Percentiles rank a stretch among this genome's conserved stretches.
Evolutionary conservation across 2,329 filamentous ascomycete genomes (phyloP).

Genomic region (Akanthomyces dipterigenus): DNA sequence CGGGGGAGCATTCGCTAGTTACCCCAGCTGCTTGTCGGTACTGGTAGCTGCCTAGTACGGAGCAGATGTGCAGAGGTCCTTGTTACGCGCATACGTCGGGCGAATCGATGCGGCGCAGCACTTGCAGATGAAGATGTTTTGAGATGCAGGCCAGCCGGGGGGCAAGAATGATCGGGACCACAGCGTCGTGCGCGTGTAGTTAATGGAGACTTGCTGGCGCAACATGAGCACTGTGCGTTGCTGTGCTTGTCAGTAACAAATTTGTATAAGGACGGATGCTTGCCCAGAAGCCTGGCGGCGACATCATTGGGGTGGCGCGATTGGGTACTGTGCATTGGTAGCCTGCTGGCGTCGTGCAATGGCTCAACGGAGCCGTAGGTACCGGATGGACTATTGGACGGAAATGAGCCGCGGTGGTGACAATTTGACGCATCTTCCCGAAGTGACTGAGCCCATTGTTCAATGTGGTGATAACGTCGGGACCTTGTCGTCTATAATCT

Average conservation of each 20-base stretch:
- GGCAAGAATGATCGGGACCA: neutral
- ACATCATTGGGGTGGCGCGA: neutral
- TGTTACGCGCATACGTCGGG: neutral
- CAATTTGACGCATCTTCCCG: neutral
- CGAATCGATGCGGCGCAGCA: slow-evolving; percentile 1
- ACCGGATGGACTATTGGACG: neutral
- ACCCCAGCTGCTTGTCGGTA: neutral
- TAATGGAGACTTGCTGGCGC: neutral
- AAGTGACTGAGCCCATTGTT: neutral
- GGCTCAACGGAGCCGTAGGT: too few relatives aligned
- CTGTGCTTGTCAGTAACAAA: neutral
- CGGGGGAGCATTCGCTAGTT: neutral
- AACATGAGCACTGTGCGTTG: too few relatives aligned
- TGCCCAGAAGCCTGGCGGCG: neutral
- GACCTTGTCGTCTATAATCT: neutral
- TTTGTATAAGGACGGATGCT: neutral
- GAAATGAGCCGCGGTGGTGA: neutral
- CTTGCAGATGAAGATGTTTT: slow-evolving; percentile 2
- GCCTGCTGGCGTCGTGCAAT: neutral
- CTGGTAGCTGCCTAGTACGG: neutral
- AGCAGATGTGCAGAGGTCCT: neutral
- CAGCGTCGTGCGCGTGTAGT: neutral
- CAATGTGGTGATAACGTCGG: neutral
- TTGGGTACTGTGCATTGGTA: neutral
- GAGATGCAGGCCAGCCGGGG: neutral